A percentile compares a stretch with the other conserved stretches of the same genome.
These are phyloP conservation scores for Gossypium lobatum DNA, from an alignment of 441 rosid genomes.

Conservation along the genomic window DNA sequence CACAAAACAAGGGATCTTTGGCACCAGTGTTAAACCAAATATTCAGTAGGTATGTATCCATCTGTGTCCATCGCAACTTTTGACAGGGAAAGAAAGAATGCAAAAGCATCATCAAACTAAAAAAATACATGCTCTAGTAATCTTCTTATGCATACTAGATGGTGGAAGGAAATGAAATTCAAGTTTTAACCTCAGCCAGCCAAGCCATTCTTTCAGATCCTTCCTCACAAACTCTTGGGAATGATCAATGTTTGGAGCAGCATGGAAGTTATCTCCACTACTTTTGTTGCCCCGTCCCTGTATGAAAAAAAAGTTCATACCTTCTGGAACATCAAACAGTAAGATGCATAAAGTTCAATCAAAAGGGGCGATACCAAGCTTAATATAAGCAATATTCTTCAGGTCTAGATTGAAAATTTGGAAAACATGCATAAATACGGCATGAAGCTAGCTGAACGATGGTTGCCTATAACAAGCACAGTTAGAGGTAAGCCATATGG, in stretches of 20 bases:
- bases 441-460: not conserved
- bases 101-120: not conserved
- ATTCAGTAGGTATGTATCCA: not conserved
- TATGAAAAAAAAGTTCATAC: constrained; percentile 17
- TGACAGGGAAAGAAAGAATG: not conserved
- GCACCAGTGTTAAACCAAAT: not conserved
- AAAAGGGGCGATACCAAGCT: not conserved
- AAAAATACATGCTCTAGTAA: not conserved
- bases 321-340: not conserved
- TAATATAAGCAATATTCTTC: constrained; percentile 8
- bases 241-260: constrained; percentile 98
- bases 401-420: not conserved
- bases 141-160: not conserved
- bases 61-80: not conserved
- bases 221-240: constrained; percentile 93
- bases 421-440: not conserved
- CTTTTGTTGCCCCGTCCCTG: constrained; percentile 98
- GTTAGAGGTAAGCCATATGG: not conserved
- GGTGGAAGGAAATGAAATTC: constrained; percentile 12
- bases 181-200: constrained; percentile 72
- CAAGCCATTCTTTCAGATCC: constrained; percentile 88
- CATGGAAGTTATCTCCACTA: constrained; percentile 96
- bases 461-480: not conserved
- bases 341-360: not conserved
- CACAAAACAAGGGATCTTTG: not conserved